A percentile compares a stretch with the other conserved stretches of the same genome.
Evolutionary conservation across 2,329 filamentous ascomycete species (phyloP).

Genomic region (Dactylonectria macrodidyma): DNA sequence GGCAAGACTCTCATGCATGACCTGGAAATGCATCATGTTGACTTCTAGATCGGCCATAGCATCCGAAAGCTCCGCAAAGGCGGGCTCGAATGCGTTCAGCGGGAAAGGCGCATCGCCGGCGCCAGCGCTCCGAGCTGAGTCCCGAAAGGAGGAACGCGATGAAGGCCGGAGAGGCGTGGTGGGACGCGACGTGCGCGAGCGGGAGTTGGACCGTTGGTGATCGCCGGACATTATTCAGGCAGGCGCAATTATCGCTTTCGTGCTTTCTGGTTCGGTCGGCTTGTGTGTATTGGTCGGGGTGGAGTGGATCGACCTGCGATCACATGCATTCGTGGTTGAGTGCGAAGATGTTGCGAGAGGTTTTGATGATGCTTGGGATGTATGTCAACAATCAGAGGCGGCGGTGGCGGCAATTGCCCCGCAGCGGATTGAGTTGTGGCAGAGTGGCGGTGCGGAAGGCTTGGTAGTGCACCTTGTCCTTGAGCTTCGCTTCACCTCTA

Average conservation of each 20-base stretch:
- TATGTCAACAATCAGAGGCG: slow-evolving; percentile 9
- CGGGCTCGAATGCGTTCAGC: slow-evolving; percentile 87
- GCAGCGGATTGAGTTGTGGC: neutral
- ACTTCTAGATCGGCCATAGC: slow-evolving; percentile 96
- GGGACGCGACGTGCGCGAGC: slow-evolving; percentile 79
- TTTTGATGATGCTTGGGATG: slow-evolving; percentile 3
- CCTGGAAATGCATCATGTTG: slow-evolving; percentile 96
- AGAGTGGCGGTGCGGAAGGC: slow-evolving; percentile 12
- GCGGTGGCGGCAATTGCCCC: slow-evolving; percentile 8
- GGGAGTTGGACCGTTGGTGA: slow-evolving; percentile 68
- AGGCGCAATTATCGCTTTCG: no score
- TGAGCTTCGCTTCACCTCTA: neutral
- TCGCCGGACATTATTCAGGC: slow-evolving; percentile 47
- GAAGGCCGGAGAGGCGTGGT: slow-evolving; percentile 93
- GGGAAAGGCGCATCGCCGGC: slow-evolving; percentile 73
- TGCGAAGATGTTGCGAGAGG: neutral
- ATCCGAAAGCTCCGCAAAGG: slow-evolving; percentile 94
- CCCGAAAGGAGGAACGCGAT: slow-evolving; percentile 89
- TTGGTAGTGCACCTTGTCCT: slow-evolving; percentile 9
- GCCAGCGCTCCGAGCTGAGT: slow-evolving; percentile 73
- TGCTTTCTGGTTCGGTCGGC: neutral
- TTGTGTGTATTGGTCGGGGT: neutral
- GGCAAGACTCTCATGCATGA: slow-evolving; percentile 95
- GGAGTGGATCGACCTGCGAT: neutral
- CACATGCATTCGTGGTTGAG: neutral